Conservation (phyloP, 2,329 filamentous ascomycete species). For the Pseudonectria buxi region DNA sequence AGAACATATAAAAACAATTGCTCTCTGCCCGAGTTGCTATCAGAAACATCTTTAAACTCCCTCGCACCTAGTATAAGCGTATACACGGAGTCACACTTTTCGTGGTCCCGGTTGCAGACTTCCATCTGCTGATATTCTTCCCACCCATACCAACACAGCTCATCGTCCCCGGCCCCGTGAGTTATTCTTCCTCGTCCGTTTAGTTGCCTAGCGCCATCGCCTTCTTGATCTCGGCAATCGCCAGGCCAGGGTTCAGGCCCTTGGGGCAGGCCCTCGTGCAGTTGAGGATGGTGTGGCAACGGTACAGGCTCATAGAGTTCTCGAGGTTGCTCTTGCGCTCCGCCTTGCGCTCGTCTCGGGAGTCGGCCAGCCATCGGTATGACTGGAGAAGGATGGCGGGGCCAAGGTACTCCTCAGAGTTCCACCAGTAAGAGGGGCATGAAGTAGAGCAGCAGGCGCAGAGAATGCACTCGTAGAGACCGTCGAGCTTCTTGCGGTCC, state of each 20-base stretch:
- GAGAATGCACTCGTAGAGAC: slow-evolving; percentile 97
- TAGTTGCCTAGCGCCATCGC: slow-evolving; percentile 60
- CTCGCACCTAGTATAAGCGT: slow-evolving; percentile 16
- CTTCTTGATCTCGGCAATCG: slow-evolving; percentile 99
- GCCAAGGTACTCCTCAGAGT: slow-evolving; percentile 95
- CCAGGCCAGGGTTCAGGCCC: slow-evolving; percentile 90
- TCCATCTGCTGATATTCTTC: slow-evolving; percentile 13
- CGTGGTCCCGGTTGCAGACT: slow-evolving; percentile 18
- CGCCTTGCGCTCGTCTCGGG: slow-evolving; percentile 80
- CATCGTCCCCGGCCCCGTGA: slow-evolving; percentile 7
- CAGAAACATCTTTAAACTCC: slow-evolving; percentile 22
- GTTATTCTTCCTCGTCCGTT: slow-evolving; percentile 5
- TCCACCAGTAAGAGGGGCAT: slow-evolving; percentile 99
- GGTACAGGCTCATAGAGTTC: slow-evolving; percentile 98
- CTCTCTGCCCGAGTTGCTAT: slow-evolving; percentile 21
- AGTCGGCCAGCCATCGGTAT: slow-evolving; percentile 95
- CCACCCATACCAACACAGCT: slow-evolving; percentile 3
- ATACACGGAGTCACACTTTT: slow-evolving; percentile 23
- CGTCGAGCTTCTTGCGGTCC: slow-evolving; percentile 94
- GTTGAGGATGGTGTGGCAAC: slow-evolving; percentile 99
- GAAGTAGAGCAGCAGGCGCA: slow-evolving; percentile 99
- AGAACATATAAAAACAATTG: too few relatives aligned
- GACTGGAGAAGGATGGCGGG: slow-evolving; percentile 95
- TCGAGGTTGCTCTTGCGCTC: slow-evolving; percentile 88
- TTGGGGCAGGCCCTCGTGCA: slow-evolving; percentile 97